Percentiles rank a stretch among this genome's conserved stretches.
These are phyloP conservation scores for Fragosphaeria purpurea DNA, from an alignment of 2,329 filamentous ascomycete genomes.

Conservation along the genomic window DNA sequence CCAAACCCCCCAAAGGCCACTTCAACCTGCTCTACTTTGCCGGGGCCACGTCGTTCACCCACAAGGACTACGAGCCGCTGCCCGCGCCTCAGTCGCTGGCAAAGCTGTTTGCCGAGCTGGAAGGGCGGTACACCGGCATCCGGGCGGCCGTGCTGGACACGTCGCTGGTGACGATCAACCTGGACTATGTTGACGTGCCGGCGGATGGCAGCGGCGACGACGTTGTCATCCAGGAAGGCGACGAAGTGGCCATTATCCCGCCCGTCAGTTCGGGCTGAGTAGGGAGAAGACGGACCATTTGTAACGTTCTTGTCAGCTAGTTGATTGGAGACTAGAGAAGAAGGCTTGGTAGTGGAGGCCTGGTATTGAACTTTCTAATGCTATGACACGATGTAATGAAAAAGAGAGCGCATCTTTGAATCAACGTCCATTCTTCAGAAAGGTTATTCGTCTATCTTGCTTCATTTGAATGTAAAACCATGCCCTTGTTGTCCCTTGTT, in stretches of 20 bases:
- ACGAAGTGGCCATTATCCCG: constrained; percentile 81
- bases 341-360: no score
- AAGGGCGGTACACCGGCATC: constrained; percentile 61
- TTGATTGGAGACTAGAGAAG: no score
- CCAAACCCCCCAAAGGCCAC: constrained; percentile 48
- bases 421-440: no score
- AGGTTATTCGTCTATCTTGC: no score
- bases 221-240: constrained; percentile 54
- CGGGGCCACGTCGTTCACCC: constrained; percentile 59
- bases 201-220: constrained; percentile 31
- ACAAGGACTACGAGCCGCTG: constrained; percentile 55
- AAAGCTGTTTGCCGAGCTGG: constrained; percentile 57
- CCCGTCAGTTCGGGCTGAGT: constrained; percentile 79
- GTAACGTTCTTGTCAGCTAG: no score
- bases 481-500: no score
- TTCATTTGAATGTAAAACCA: no score
- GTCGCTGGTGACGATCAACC: constrained; percentile 69
- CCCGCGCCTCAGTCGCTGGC: constrained; percentile 54
- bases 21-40: constrained; percentile 81
- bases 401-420: no score
- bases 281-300: no score
- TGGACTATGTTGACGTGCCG: constrained; percentile 67
- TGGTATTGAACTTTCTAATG: no score
- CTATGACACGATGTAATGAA: no score
- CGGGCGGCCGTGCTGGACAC: constrained; percentile 56